These are phyloP conservation scores for Clonostachys byssicola DNA, from an alignment of 2,329 filamentous ascomycete genomes.

Conservation along the genomic window DNA sequence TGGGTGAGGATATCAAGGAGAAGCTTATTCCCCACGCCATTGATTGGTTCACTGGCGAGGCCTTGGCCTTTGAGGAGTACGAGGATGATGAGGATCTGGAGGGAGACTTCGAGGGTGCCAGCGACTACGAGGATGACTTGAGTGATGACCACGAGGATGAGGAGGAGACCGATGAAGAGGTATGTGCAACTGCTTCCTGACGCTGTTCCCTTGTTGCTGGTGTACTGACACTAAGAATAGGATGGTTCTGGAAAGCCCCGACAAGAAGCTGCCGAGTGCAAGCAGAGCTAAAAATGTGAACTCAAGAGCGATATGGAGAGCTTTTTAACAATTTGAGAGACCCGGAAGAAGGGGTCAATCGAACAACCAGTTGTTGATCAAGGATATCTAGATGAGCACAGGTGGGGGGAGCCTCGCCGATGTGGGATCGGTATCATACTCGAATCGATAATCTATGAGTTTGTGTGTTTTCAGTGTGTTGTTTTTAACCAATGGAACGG, in stretches of 20 bases:
- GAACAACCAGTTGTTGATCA: background rate
- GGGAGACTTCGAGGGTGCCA: constrained; percentile 82
- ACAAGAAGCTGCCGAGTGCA: constrained; percentile 93
- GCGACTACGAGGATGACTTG: constrained; percentile 89
- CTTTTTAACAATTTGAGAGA: background rate
- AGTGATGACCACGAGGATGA: constrained; percentile 82
- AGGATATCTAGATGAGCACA: background rate
- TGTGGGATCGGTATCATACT: no score
- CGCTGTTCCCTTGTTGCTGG: no score
- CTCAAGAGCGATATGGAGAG: constrained; percentile 15
- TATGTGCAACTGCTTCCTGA: constrained; percentile 28
- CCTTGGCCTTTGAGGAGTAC: constrained; percentile 91
- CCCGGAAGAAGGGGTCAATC: no score
- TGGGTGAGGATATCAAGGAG: constrained; percentile 99
- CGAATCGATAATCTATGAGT: no score
- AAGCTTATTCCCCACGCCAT: constrained; percentile 98
- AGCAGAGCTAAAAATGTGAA: constrained; percentile 69
- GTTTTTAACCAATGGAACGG: no score
- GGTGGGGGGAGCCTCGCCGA: no score
- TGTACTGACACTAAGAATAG: constrained; percentile 32
- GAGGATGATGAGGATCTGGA: constrained; percentile 78
- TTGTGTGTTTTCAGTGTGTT: no score
- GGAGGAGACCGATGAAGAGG: constrained; percentile 75
- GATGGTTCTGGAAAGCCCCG: constrained; percentile 87
- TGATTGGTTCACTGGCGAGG: constrained; percentile 99